Evolutionary conservation across 306 rosid genomes (phyloP), one percentile per base, ranked within the genome.

Genomic region (Benincasa hispida): DNA sequence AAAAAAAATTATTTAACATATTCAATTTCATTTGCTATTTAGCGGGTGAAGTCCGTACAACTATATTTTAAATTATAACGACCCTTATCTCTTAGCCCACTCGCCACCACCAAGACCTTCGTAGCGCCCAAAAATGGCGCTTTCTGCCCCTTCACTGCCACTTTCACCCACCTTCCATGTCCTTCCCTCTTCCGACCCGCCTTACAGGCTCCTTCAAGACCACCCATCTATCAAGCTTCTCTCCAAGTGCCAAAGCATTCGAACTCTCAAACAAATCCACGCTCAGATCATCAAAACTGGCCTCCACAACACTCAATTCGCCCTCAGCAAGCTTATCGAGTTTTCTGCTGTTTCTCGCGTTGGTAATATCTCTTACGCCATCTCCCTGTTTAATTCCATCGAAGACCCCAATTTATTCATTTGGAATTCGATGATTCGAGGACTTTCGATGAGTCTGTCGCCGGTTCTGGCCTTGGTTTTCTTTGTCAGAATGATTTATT

Each of bases 381-480:
- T 89, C 79, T 79, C 81, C 1, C 45, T 92, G 22, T 89, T 93
- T 41, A 74, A 83, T 2, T 45, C 85, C 45, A 32, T 84, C 7
- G 72, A 79, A 28, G 79, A 81, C 2, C 93, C 88, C 22, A 86
- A 82, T 41, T 68, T 14, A 22, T 81, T 91, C 79, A 79, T 88
- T 8, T 93, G 92, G 87, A 93, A 93, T 78, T 86, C 93, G 17
- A 81, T 93, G 8, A 87, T 93, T 76, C 89, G 98, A 1, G 93
- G 86, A 1, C 82, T 79, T 30, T 83, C 86, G 25, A 68, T 84
- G 77, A 78, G 80, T 62, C 74, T 79, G 12, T 58, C 80, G 9
- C 93, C 94, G 0, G 34, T 84, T 3, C 50, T 65, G 1, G 87
- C 93, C 2, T 14, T 91, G 3, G 37, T 74, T 22, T 68, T 87